Evolutionary conservation across 129 eudicot genomes (phyloP).

Genomic region (Flaveria ramosissima): DNA sequence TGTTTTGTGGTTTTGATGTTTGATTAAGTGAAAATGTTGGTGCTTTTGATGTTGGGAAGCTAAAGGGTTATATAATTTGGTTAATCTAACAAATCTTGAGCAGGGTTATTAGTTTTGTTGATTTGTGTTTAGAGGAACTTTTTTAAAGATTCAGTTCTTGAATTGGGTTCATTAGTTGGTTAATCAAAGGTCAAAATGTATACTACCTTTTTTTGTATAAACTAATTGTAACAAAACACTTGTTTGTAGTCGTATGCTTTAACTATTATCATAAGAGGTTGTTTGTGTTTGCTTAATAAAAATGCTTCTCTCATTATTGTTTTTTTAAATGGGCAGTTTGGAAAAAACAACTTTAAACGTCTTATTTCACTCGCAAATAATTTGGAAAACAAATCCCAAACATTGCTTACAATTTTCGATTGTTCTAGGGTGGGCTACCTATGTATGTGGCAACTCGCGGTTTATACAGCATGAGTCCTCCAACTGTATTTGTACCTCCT

Average conservation of each 20-base stretch:
- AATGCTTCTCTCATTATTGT: no score
- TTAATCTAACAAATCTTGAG: not conserved
- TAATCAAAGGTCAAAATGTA: not conserved
- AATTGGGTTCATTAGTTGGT: not conserved
- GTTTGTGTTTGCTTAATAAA: not conserved
- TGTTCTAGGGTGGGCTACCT: conserved; percentile 90
- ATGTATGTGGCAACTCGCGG: conserved; percentile 94
- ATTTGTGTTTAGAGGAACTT: not conserved
- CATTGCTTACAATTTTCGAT: conserved; percentile 1
- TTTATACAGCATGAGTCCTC: conserved; percentile 83
- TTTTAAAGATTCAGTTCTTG: not conserved
- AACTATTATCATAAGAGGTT: not conserved
- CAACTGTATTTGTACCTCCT: conserved; percentile 93
- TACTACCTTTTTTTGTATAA: not conserved
- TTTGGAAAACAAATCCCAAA: not conserved
- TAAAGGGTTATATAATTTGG: not conserved
- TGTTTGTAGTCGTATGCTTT: not conserved
- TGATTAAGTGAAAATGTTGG: not conserved
- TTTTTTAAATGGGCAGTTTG: no score
- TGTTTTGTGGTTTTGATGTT: conserved; percentile 5
- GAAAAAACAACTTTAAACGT: not conserved
- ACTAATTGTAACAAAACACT: not conserved
- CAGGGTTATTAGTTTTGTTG: not conserved
- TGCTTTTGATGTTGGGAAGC: not conserved
- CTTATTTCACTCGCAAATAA: not conserved